These are phyloP conservation scores for Penicillium robsamsonii DNA, from an alignment of 495 filamentous ascomycete species.

Conservation along the genomic window DNA sequence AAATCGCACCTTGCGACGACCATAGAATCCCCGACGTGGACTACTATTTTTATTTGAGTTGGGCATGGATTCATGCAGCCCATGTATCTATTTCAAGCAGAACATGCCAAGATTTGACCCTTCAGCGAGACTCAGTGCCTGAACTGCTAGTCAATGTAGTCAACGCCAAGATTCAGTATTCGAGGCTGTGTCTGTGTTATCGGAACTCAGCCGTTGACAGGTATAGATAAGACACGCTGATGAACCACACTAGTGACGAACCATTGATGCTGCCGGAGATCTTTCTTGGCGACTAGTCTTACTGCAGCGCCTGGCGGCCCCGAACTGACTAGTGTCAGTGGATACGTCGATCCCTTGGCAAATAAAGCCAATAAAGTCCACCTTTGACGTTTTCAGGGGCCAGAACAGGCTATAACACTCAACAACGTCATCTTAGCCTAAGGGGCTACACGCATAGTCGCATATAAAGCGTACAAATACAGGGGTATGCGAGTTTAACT, in stretches of 20 bases:
- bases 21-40: not conserved
- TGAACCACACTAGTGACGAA: slow-evolving; percentile 7
- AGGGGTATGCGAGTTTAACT: not conserved
- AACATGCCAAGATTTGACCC: slow-evolving; percentile 4
- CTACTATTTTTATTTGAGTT: not conserved
- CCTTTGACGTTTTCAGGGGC: slow-evolving; percentile 6
- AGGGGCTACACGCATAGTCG: not conserved
- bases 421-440: not conserved
- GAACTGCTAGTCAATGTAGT: not conserved
- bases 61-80: not conserved
- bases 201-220: not conserved
- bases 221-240: slow-evolving; percentile 1
- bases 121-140: not conserved
- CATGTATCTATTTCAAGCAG: not conserved
- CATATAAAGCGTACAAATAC: not conserved
- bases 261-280: slow-evolving; percentile 20
- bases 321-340: slow-evolving; percentile 5
- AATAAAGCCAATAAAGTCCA: slow-evolving; percentile 1
- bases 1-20: not conserved
- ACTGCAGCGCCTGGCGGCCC: slow-evolving; percentile 7
- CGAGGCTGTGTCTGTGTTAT: slow-evolving; percentile 30
- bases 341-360: slow-evolving; percentile 12
- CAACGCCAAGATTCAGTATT: slow-evolving; percentile 5
- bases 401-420: slow-evolving; percentile 3
- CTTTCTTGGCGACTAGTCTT: slow-evolving; percentile 19